A percentile compares a stretch with the other conserved stretches of the same genome.
Conservation (phyloP, 495 filamentous ascomycete species). For the Hyaloscypha hepaticicola region DNA sequence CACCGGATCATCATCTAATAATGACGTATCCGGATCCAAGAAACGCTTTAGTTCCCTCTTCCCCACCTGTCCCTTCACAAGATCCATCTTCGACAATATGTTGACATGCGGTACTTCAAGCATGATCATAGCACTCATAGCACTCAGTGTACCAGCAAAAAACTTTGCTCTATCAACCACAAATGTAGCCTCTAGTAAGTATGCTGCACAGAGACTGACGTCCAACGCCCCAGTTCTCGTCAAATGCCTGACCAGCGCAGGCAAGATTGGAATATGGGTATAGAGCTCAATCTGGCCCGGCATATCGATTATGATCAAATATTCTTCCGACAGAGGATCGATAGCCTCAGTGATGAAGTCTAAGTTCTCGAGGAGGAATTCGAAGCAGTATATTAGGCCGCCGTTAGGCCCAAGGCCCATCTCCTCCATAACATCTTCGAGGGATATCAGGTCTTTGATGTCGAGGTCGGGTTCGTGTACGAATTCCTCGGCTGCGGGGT, state of each 20-base stretch:
- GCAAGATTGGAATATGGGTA: conserved; percentile 91
- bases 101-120: conserved; percentile 94
- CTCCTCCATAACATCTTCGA: conserved; percentile 99
- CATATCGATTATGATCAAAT: conserved; percentile 96
- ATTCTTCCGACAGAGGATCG: conserved; percentile 87
- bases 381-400: conserved; percentile 96
- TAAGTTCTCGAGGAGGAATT: conserved; percentile 91
- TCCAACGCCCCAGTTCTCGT: conserved; percentile 77
- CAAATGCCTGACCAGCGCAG: conserved; percentile 78
- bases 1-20: conserved; percentile 69
- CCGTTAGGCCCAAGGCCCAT: conserved; percentile 91
- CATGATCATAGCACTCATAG: conserved; percentile 99
- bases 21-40: conserved; percentile 73
- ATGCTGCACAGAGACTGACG: conserved; percentile 90
- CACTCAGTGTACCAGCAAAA: conserved; percentile 91
- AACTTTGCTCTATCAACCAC: conserved; percentile 94
- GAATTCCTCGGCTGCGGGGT: conserved; percentile 93
- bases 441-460: conserved; percentile 92
- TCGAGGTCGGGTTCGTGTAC: conserved; percentile 90
- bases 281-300: conserved; percentile 98
- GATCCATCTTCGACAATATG: conserved; percentile 94
- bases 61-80: conserved; percentile 78
- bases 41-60: conserved; percentile 85
- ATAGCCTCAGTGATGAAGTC: conserved; percentile 89
- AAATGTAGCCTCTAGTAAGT: conserved; percentile 93